These are phyloP conservation scores for Stephania japonica DNA, from an alignment of 164 flowering plant genomes.

Conservation along the genomic window DNA sequence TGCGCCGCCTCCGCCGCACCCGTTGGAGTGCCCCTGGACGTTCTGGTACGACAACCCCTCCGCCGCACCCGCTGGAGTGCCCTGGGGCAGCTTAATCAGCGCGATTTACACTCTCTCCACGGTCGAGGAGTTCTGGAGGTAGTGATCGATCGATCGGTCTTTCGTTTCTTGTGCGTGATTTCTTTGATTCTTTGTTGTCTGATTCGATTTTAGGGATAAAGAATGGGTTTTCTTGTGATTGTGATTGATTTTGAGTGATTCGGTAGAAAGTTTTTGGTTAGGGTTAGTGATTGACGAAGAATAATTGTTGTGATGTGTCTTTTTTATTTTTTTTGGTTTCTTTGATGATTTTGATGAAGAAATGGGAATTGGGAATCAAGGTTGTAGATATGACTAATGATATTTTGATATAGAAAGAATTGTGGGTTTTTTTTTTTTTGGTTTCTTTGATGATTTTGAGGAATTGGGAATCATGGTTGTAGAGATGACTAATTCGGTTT, in stretches of 20 bases:
- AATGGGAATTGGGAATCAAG: no score
- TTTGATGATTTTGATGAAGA: no score
- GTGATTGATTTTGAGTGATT: no score
- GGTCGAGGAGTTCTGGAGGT: constrained; percentile 93
- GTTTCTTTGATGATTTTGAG: neutral
- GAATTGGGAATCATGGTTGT: neutral
- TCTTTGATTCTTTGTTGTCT: neutral
- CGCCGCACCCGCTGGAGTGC: constrained; percentile 49
- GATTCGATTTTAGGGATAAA: neutral
- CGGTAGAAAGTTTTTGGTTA: no score
- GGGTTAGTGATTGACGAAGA: no score
- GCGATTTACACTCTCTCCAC: constrained; percentile 69
- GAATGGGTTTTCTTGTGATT: no score
- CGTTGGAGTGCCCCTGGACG: constrained; percentile 79
- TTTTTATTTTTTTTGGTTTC: no score
- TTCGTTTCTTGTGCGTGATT: neutral
- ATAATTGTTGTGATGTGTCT: no score
- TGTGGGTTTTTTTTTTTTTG: no score
- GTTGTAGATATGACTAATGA: no score
- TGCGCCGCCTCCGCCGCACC: constrained; percentile 30
- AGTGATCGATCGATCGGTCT: neutral
- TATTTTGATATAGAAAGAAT: no score
- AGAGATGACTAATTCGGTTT: no score
- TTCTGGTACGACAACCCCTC: constrained; percentile 87
- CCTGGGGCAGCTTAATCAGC: constrained; percentile 79